A percentile compares a stretch with the other conserved stretches of the same genome.
phyloP scores from a whole-genome alignment of 768 basidiomycete genomes.

The Pleurotus platypus region DNA sequence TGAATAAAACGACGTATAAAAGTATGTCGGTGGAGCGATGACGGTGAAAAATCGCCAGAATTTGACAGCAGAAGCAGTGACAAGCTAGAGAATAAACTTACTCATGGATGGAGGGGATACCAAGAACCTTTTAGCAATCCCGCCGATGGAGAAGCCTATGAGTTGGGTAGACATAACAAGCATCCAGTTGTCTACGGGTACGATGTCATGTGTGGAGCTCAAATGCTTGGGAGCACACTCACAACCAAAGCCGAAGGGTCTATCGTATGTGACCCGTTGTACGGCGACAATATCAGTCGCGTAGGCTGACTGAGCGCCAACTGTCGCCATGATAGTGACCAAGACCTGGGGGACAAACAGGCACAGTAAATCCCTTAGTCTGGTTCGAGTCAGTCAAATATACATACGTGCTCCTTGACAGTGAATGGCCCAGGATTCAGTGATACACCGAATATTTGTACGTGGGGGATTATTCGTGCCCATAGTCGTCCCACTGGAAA shows the following conservation, averaged over 20 bases:
- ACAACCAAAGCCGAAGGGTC: conserved; percentile 50
- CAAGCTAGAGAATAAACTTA: conserved; percentile 18
- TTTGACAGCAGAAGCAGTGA: neutral
- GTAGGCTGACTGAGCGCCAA: conserved; percentile 53
- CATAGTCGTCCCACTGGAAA: conserved; percentile 68
- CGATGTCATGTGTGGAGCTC: neutral
- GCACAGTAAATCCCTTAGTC: neutral
- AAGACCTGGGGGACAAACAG: conserved; percentile 39
- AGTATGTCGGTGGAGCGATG: no score
- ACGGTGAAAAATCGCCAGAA: neutral
- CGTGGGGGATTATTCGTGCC: conserved; percentile 55
- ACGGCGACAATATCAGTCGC: conserved; percentile 75
- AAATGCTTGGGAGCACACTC: conserved; percentile 7
- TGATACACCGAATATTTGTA: conserved; percentile 52
- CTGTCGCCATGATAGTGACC: conserved; percentile 63
- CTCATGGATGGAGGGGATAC: conserved; percentile 67
- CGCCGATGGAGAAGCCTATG: conserved; percentile 56
- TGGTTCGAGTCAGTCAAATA: no score
- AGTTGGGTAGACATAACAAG: conserved; percentile 70
- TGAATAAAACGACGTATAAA: conserved; percentile 1
- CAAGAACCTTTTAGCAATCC: conserved; percentile 59
- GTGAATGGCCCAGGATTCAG: conserved; percentile 75
- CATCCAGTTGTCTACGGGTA: conserved; percentile 49
- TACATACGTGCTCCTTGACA: conserved; percentile 59
- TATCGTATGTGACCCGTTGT: conserved; percentile 65